phyloP scores from a whole-genome alignment of 306 rosid genomes.

The Biancaea sappan region DNA sequence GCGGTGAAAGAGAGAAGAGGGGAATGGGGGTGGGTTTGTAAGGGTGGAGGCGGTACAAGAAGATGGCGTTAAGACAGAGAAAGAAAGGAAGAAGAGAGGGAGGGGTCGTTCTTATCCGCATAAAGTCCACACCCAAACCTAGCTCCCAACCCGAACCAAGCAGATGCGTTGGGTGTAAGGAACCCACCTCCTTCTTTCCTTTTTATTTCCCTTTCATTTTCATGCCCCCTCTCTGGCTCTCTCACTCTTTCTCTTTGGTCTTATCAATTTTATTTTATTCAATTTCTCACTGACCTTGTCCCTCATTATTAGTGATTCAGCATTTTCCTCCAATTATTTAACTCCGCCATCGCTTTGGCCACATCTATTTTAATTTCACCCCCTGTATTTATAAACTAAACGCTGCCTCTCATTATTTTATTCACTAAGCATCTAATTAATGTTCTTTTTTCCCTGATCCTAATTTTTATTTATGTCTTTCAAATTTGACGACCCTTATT shows the following conservation, averaged over 20 bases:
- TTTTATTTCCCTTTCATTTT: constrained; percentile 67
- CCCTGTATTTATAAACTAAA: not conserved
- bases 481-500: not conserved
- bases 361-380: constrained; percentile 9
- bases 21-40: constrained; percentile 70
- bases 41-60: constrained; percentile 33
- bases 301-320: constrained; percentile 38
- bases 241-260: too few species aligned
- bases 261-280: constrained; percentile 44
- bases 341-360: constrained; percentile 29
- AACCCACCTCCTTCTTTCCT: constrained; percentile 68
- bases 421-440: not conserved
- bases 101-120: constrained; percentile 74
- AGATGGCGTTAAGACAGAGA: constrained; percentile 49
- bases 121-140: constrained; percentile 57
- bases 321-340: constrained; percentile 1
- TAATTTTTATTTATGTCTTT: not conserved
- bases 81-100: constrained; percentile 16
- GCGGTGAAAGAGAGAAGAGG: constrained; percentile 52
- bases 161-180: constrained; percentile 70
- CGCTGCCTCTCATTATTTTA: not conserved
- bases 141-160: constrained; percentile 31
- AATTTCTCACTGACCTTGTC: constrained; percentile 30
- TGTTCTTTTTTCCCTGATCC: too few species aligned
- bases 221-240: constrained; percentile 47